Percentiles rank a stretch among this genome's conserved stretches.
These are phyloP conservation scores for Fusarium begoniae DNA, from an alignment of 2,329 filamentous ascomycete species.

Conservation along the genomic window DNA sequence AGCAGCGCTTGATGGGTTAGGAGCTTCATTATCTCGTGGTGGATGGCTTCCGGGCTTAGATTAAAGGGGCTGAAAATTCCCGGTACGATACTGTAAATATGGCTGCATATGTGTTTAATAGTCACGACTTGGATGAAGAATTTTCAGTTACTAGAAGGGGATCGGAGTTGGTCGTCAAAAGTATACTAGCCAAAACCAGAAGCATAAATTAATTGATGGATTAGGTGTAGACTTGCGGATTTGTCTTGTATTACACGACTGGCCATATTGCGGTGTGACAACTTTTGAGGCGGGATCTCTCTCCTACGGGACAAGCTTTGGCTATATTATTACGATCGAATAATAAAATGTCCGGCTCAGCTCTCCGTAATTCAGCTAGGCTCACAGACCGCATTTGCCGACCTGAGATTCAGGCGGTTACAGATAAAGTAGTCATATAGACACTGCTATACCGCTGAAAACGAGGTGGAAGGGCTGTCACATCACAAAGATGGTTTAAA, in stretches of 20 bases:
- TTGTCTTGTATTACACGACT: conserved; percentile 4
- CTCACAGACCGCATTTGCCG: conserved; percentile 15
- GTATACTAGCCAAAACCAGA: neutral
- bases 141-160: neutral
- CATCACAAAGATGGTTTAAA: neutral
- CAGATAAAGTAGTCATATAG: conserved; percentile 15
- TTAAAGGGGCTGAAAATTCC: conserved; percentile 26
- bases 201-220: neutral
- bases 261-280: neutral
- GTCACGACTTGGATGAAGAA: neutral
- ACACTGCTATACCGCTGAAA: neutral
- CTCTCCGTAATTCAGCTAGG: conserved; percentile 23
- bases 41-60: conserved; percentile 51
- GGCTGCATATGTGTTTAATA: neutral
- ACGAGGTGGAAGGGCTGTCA: conserved; percentile 1
- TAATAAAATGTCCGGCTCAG: conserved; percentile 13
- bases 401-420: conserved; percentile 23
- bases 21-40: conserved; percentile 43
- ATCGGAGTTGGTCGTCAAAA: neutral
- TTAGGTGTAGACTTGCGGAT: neutral
- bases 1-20: conserved; percentile 46
- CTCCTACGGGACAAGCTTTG: neutral
- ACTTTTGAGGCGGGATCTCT: neutral
- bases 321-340: neutral
- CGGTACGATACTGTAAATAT: neutral